These are phyloP conservation scores for Diospyros lotus DNA, from an alignment of 148 eudicot genomes.

Conservation along the genomic window DNA sequence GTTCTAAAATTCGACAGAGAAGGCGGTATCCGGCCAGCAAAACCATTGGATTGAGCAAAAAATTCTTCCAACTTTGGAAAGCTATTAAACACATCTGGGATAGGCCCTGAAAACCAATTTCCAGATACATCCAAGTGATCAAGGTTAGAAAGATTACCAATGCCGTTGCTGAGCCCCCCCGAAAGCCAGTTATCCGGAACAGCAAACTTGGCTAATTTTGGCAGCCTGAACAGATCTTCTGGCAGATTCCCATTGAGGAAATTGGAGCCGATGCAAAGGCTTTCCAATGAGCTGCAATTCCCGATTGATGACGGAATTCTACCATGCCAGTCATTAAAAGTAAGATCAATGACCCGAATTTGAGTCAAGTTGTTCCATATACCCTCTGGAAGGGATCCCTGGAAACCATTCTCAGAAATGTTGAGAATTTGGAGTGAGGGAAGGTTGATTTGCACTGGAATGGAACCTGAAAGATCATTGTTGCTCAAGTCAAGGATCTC, in stretches of 20 bases:
- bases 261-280: constrained; percentile 18
- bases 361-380: constrained; percentile 18
- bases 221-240: constrained; percentile 15
- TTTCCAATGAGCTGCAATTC: constrained; percentile 26
- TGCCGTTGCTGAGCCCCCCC: constrained; percentile 5
- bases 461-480: constrained; percentile 12
- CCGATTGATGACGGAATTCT: constrained; percentile 18
- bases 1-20: constrained; percentile 22
- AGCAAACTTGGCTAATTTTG: constrained; percentile 12
- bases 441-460: constrained; percentile 12
- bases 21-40: constrained; percentile 17
- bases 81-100: constrained; percentile 26
- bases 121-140: constrained; percentile 21
- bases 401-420: constrained; percentile 15
- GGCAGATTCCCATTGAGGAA: constrained; percentile 16
- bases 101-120: constrained; percentile 17
- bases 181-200: constrained; percentile 19
- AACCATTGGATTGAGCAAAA: constrained; percentile 21
- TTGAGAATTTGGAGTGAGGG: constrained; percentile 20
- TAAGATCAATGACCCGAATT: constrained; percentile 6
- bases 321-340: constrained; percentile 17
- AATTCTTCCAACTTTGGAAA: constrained; percentile 17
- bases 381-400: constrained; percentile 8
- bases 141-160: constrained; percentile 26
- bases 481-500: constrained; percentile 24